Evolutionary conservation across 2,329 filamentous ascomycete genomes (phyloP), one percentile per base, ranked within the genome.

Genomic region (Fusarium tjaetaba): DNA sequence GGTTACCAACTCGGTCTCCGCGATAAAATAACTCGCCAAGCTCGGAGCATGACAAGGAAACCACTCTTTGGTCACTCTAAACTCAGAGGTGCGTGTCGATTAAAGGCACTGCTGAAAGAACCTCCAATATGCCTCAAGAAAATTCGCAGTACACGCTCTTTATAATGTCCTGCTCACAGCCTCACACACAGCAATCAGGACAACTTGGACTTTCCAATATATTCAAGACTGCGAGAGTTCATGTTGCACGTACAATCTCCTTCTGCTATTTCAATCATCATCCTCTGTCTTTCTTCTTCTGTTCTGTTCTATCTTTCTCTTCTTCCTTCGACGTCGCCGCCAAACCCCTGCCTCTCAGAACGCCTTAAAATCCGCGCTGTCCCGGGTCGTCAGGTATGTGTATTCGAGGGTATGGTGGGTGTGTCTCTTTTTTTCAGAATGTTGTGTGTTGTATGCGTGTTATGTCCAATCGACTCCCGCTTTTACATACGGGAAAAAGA

Each of bases 201-300:
- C 32, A 41, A 49, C 6, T 39, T 71, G 56, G 70, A 71, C 67
- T 73, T 73, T 68, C 65, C 70, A 72, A 68, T 77, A 68, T 72
- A 76, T 76, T 77, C 65, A 76, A 76, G 64, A 76, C 72, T 70
- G 68, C 73, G 26, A 64, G 72, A 75, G 69, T 65, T 77, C 76
- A 68, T 75, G 73, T 67, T 77, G 75, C 70, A 76, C 75, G 70
- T 77, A 76, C 76, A 75, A 74, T 73, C 71, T 76, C 69, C 65
- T 49, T 69, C 51, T 56, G 48, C 45, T 56, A 60, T 62, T 49
- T 57, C 59, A 70, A 70, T 51, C 61, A 38, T 65, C 52, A 49
- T 65, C 59, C 64, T 63, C 57, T 71, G 57, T 34, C 32, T 32
- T 28, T 30, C 11, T 30, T 52, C 42, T 38, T 58, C 26, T 41